Percentiles rank a stretch among this genome's conserved stretches.
Conservation (phyloP, 208 protist genomes). For the Leishmania martiniquensis region DNA sequence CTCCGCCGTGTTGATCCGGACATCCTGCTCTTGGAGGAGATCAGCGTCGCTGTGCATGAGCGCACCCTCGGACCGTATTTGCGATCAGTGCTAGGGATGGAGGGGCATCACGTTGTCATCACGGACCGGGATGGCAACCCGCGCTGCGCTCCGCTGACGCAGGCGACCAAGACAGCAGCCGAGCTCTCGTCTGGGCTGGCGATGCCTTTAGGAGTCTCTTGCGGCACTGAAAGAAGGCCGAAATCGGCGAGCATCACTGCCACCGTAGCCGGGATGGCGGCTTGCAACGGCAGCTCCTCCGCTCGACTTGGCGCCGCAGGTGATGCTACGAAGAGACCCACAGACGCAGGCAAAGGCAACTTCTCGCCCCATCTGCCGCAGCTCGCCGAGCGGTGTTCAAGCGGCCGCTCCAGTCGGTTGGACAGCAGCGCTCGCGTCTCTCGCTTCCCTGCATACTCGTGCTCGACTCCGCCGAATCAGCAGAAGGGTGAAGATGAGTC, state of each 20-base stretch:
- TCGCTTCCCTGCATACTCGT: neutral
- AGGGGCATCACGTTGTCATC: slow-evolving; percentile 75
- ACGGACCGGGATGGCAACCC: slow-evolving; percentile 61
- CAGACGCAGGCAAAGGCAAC: neutral
- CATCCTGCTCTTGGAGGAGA: slow-evolving; percentile 74
- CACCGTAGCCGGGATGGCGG: neutral
- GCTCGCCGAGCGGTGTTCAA: slow-evolving; percentile 4
- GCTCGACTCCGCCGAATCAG: neutral
- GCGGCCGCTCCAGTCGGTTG: neutral
- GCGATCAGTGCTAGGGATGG: slow-evolving; percentile 42
- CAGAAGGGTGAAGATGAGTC: neutral
- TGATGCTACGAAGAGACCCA: neutral
- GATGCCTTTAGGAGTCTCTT: neutral
- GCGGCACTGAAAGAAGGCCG: neutral
- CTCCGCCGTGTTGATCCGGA: slow-evolving; percentile 49
- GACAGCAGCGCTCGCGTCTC: neutral
- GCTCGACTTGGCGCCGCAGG: neutral
- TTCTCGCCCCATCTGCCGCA: neutral
- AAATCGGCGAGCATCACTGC: neutral
- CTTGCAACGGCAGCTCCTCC: neutral
- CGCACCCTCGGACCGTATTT: slow-evolving; percentile 61
- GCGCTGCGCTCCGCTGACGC: slow-evolving; percentile 30
- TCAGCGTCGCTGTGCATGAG: slow-evolving; percentile 75
- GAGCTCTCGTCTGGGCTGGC: neutral
- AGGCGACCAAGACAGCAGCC: neutral